phyloP scores from a whole-genome alignment of 768 basidiomycete species.

The Rhizopogon rudus region DNA sequence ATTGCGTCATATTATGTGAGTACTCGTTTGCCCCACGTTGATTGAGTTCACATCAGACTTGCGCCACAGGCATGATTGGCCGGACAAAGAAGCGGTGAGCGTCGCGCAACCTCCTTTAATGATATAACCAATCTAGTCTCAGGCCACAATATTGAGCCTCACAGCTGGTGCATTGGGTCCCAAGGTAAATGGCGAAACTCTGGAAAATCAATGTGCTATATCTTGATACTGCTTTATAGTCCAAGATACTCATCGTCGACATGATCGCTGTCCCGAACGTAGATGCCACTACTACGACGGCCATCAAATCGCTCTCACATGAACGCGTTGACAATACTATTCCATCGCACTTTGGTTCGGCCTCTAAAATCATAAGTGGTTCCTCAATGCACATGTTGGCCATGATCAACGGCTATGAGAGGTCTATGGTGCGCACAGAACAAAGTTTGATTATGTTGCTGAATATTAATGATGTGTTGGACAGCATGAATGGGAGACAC shows the following conservation, averaged over 20 bases:
- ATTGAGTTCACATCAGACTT: neutral
- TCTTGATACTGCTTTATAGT: conserved; percentile 2
- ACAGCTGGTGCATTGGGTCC: neutral
- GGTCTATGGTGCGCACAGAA: neutral
- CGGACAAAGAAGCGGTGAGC: conserved; percentile 5
- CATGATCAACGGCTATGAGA: neutral
- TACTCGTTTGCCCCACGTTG: neutral
- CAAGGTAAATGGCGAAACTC: neutral
- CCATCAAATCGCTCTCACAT: neutral
- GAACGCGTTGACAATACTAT: neutral
- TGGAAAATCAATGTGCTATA: neutral
- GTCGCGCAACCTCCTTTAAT: neutral
- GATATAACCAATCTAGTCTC: neutral
- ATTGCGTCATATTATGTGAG: conserved; percentile 3
- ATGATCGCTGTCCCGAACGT: neutral
- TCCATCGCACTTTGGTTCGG: conserved; percentile 2
- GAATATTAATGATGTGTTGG: neutral
- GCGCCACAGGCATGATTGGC: conserved; percentile 11
- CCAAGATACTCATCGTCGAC: conserved; percentile 1
- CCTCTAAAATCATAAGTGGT: neutral
- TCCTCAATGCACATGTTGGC: conserved; percentile 1
- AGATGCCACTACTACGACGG: neutral
- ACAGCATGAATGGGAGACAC: conserved; percentile 2
- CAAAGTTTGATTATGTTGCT: neutral
- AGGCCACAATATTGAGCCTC: neutral